phyloP scores from a whole-genome alignment of 768 basidiomycete species.

The Paxillus ammoniavirescens region DNA sequence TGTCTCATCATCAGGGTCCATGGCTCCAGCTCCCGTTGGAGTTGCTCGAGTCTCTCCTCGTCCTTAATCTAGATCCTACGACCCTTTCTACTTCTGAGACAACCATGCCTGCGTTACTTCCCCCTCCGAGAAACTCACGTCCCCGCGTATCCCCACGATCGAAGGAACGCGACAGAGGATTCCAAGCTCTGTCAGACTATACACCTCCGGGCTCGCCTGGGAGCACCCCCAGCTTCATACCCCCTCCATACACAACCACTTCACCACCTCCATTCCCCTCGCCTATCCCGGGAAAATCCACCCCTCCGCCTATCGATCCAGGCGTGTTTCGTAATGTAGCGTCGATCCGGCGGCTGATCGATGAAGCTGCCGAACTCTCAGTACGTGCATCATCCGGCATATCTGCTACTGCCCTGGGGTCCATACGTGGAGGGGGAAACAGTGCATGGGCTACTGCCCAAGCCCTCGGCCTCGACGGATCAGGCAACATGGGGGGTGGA shows the following conservation, averaged over 20 bases:
- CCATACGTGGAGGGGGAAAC: conserved; percentile 47
- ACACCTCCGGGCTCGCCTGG: conserved; percentile 48
- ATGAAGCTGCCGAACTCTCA: conserved; percentile 86
- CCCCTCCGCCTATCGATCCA: conserved; percentile 86
- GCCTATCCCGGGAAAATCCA: conserved; percentile 61
- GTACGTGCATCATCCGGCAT: conserved; percentile 86
- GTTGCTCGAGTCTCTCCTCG: conserved; percentile 76
- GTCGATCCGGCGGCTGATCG: conserved; percentile 76
- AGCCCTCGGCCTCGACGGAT: conserved; percentile 58
- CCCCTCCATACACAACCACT: conserved; percentile 28
- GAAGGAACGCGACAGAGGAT: conserved; percentile 44
- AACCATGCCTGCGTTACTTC: conserved; percentile 36
- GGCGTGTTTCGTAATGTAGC: conserved; percentile 80
- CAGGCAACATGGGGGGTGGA: conserved; percentile 55
- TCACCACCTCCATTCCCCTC: conserved; percentile 45
- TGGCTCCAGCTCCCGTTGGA: conserved; percentile 91
- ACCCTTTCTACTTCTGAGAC: conserved; percentile 51
- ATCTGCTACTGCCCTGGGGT: conserved; percentile 69
- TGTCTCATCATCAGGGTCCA: conserved; percentile 57
- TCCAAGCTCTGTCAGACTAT: conserved; percentile 40
- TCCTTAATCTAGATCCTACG: conserved; percentile 74
- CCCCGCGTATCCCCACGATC: conserved; percentile 22
- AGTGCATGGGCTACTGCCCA: conserved; percentile 65
- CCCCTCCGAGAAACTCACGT: conserved; percentile 20
- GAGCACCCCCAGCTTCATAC: conserved; percentile 34